Evolutionary conservation across 306 rosid genomes (phyloP).

Genomic region (Citrullus mucosospermus): DNA sequence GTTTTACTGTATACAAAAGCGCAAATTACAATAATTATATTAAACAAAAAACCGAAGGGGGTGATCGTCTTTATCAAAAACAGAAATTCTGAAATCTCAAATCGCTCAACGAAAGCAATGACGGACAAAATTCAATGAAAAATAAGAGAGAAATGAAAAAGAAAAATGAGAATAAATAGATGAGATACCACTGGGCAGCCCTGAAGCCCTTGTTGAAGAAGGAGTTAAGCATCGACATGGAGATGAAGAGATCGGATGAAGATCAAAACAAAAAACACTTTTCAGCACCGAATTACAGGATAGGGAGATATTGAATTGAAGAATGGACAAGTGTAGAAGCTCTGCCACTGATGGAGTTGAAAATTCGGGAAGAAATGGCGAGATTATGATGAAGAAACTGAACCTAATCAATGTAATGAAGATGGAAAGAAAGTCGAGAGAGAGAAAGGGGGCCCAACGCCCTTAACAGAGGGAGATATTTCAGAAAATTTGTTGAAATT

Average conservation of each 20-base stretch:
- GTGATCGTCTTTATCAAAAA: background rate
- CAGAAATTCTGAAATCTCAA: background rate
- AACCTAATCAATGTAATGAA: background rate
- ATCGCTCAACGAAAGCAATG: background rate
- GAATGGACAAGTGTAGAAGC: background rate
- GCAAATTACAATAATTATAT: background rate
- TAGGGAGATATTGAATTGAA: background rate
- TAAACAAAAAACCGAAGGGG: background rate
- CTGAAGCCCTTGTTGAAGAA: conserved; percentile 87
- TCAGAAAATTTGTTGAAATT: background rate
- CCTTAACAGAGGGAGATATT: background rate
- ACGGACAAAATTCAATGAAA: background rate
- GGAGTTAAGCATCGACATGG: conserved; percentile 80
- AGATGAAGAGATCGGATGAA: background rate
- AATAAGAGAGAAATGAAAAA: background rate
- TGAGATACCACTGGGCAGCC: conserved; percentile 67
- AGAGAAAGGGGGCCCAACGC: background rate
- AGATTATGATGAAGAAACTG: background rate
- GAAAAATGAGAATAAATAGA: background rate
- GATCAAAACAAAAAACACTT: background rate
- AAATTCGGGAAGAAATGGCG: background rate
- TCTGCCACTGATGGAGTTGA: background rate
- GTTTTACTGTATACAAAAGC: conserved; percentile 49
- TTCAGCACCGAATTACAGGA: background rate
- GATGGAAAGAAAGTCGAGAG: background rate